Evolutionary conservation across 1,284 basidiomycete genomes (phyloP).

Genomic region (Ganoderma lingzhi): DNA sequence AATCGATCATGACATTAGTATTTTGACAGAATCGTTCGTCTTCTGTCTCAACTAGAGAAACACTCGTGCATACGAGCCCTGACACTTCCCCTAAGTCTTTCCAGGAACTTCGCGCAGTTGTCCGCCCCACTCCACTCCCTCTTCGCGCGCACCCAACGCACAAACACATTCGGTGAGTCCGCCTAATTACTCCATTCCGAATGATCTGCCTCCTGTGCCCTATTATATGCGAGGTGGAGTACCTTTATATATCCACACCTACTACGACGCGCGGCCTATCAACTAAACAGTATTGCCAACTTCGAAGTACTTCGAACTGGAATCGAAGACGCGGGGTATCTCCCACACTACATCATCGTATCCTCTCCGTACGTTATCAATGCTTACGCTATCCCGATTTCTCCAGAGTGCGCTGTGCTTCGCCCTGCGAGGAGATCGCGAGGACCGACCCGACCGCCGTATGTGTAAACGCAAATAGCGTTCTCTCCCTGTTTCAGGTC

Average conservation of each 20-base stretch:
- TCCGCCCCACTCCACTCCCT: too few relatives aligned
- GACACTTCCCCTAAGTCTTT: too few relatives aligned
- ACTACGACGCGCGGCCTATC: neutral
- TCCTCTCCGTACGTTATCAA: neutral
- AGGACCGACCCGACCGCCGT: slow-evolving; percentile 5
- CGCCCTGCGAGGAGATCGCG: neutral
- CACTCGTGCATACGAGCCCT: too few relatives aligned
- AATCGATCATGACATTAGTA: neutral
- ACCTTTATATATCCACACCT: neutral
- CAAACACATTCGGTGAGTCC: neutral
- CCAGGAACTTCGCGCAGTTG: too few relatives aligned
- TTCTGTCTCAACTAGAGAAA: too few relatives aligned
- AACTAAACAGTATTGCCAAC: neutral
- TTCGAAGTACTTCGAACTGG: neutral
- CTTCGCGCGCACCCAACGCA: too few relatives aligned
- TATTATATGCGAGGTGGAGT: neutral
- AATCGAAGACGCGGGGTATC: neutral
- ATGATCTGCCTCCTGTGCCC: neutral
- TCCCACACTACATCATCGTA: neutral
- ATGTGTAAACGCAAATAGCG: neutral
- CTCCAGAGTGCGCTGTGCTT: neutral
- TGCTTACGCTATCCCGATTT: neutral
- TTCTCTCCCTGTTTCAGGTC: neutral
- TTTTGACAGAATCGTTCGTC: too few relatives aligned
- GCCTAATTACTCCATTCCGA: neutral